phyloP scores from a whole-genome alignment of 75 land plant species.

The Pseudotsuga menziesii region DNA sequence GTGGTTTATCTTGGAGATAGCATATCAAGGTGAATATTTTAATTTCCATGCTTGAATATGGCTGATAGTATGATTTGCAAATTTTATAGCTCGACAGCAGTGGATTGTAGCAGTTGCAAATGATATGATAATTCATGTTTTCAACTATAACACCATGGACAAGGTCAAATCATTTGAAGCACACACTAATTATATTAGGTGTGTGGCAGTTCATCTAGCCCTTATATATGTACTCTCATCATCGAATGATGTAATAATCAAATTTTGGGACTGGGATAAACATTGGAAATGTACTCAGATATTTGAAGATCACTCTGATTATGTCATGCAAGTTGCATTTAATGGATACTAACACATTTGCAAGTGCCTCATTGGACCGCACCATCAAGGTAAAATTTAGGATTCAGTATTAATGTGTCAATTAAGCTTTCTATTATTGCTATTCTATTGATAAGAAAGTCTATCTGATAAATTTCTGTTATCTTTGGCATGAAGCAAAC shows the following conservation, averaged over 20 bases:
- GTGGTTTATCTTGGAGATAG: not conserved
- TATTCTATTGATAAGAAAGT: not conserved
- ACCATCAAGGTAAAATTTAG: constrained; percentile 32
- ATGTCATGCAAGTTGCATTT: constrained; percentile 22
- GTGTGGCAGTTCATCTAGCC: constrained; percentile 22
- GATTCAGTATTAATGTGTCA: not conserved
- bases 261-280: constrained; percentile 31
- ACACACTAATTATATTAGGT: constrained; percentile 24
- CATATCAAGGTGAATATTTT: not conserved
- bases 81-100: constrained; percentile 21
- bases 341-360: constrained; percentile 47
- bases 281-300: constrained; percentile 19
- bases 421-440: not conserved
- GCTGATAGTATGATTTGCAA: constrained; percentile 15
- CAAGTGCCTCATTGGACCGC: constrained; percentile 49
- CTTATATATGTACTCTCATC: constrained; percentile 19
- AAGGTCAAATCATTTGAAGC: constrained; percentile 26
- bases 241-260: constrained; percentile 26
- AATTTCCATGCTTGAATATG: not conserved
- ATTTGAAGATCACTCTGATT: constrained; percentile 25
- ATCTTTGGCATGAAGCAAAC: not conserved
- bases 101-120: constrained; percentile 29
- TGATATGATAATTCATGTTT: constrained; percentile 21
- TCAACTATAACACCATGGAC: constrained; percentile 29
- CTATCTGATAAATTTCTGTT: not conserved